Conservation (phyloP, 1,284 basidiomycete species). For the Trametes versicolor region DNA sequence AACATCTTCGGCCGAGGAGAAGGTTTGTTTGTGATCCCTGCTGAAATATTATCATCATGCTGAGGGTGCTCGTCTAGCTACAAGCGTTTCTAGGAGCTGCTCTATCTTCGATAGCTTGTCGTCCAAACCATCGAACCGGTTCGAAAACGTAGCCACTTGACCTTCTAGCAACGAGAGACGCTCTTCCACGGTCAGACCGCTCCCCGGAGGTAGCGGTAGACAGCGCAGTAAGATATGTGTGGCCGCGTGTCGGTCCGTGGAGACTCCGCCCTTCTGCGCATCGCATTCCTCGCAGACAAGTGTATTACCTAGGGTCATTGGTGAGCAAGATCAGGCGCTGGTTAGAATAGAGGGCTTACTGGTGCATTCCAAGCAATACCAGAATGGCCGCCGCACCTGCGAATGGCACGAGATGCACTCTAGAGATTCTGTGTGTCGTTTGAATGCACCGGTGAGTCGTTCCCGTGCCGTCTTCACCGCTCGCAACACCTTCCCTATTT, state of each 20-base stretch:
- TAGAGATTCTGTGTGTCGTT: not conserved
- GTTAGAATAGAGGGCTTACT: not conserved
- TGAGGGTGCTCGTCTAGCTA: not conserved
- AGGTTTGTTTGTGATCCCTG: too few relatives aligned
- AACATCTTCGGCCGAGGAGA: too few relatives aligned
- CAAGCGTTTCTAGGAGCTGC: not conserved
- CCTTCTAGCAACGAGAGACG: not conserved
- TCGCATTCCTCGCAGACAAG: slow-evolving; percentile 2
- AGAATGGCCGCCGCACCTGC: not conserved
- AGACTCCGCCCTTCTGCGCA: not conserved
- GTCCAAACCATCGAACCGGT: slow-evolving; percentile 1
- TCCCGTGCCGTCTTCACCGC: not conserved
- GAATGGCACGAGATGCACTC: not conserved
- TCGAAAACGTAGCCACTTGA: not conserved
- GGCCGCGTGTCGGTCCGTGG: not conserved
- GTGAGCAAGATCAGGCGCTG: not conserved
- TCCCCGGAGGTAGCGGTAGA: not conserved
- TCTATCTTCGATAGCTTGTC: slow-evolving; percentile 1
- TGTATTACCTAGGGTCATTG: not conserved
- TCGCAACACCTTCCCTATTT: not conserved
- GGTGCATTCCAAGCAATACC: slow-evolving; percentile 2
- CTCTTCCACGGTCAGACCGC: not conserved
- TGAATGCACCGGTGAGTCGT: not conserved
- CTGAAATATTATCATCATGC: not conserved
- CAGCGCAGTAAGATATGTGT: slow-evolving; percentile 2